Evolutionary conservation across 2,329 filamentous ascomycete species (phyloP), one percentile per base, ranked within the genome.

Genomic region (Trichoderma brevicompactum): DNA sequence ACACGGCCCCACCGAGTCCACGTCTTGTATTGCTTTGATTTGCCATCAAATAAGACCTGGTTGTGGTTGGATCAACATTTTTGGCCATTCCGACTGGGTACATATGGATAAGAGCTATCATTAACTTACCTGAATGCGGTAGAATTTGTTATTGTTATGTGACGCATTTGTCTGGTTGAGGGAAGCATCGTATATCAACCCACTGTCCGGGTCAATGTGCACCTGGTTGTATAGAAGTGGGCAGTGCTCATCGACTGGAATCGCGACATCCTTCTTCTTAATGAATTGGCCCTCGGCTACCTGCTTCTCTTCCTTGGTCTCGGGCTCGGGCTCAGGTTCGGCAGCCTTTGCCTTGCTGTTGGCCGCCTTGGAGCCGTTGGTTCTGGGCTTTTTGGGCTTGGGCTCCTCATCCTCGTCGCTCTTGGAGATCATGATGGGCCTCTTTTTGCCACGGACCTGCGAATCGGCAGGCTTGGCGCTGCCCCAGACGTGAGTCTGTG

Each of bases 1-100:
- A 96, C 92, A 23, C 92, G 86, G 23, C 92, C 92, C 91, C 91
- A 96, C 65, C 91, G 84, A 2, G 89, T 92, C 90, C 90, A 94
- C 0, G 86, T 87, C 49, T 81, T 79, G 74, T 82, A 91, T 8
- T 65, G 67, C 9, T 76, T 67, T 3, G 77, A 72, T 13, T 69
- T 67, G 23, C 70, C 69, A 43, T 79, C 77, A 17, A 78, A 77
- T 28, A 86, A 50, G 12, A 19, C 34, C n/a, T 58, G 32, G 50
- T 38, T 10, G 36, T 3, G 36, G 36, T 3, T 7, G 8, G 15
- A n/a, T 56, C 17, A 70, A 56, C 32, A 44, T n/a, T 32, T 23
- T 32, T 19, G 23, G 15, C 13, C 34, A 41, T 40, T 15, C 41
- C 5, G 2, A 5, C 2, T 19, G 7, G 44, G n/a, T n/a, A n/a